Evolutionary conservation across 768 basidiomycete genomes (phyloP).

Genomic region (Trametes coccinea): DNA sequence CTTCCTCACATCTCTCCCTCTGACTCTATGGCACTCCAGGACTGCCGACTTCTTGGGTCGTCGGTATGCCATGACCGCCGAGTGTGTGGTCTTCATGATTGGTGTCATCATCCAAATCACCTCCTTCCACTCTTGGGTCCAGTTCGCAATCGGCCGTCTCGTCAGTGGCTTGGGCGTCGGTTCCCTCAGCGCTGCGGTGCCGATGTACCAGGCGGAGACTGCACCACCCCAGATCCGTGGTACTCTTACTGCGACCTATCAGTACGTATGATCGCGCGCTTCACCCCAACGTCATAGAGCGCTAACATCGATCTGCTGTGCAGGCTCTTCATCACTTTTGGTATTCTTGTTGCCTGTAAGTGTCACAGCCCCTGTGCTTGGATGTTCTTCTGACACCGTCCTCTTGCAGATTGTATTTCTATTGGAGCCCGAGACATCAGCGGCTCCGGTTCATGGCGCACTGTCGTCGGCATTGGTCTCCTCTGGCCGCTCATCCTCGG

Average conservation of each 20-base stretch:
- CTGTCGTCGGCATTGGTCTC: slow-evolving; percentile 60
- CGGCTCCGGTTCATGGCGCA: slow-evolving; percentile 59
- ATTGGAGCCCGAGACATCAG: slow-evolving; percentile 58
- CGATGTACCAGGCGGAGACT: slow-evolving; percentile 74
- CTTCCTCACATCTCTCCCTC: not conserved
- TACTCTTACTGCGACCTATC: slow-evolving; percentile 50
- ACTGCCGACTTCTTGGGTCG: slow-evolving; percentile 67
- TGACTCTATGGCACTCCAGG: slow-evolving; percentile 31
- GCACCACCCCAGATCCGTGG: slow-evolving; percentile 74
- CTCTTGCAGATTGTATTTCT: slow-evolving; percentile 56
- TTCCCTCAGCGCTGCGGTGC: slow-evolving; percentile 65
- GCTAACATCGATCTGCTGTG: slow-evolving; percentile 29
- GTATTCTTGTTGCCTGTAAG: slow-evolving; percentile 66
- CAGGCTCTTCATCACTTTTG: slow-evolving; percentile 68
- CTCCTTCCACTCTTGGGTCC: slow-evolving; percentile 56
- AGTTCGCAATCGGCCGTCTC: slow-evolving; percentile 66
- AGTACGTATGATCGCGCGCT: slow-evolving; percentile 17
- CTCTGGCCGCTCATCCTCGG: slow-evolving; percentile 62
- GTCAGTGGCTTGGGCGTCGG: slow-evolving; percentile 70
- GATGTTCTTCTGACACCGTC: slow-evolving; percentile 4
- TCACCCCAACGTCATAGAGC: slow-evolving; percentile 37
- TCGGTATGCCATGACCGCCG: slow-evolving; percentile 62
- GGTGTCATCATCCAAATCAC: slow-evolving; percentile 64
- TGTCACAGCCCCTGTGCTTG: slow-evolving; percentile 9
- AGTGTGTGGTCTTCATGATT: slow-evolving; percentile 56